phyloP scores from a whole-genome alignment of 805 yeast species.

The Torulaspora franciscae region DNA sequence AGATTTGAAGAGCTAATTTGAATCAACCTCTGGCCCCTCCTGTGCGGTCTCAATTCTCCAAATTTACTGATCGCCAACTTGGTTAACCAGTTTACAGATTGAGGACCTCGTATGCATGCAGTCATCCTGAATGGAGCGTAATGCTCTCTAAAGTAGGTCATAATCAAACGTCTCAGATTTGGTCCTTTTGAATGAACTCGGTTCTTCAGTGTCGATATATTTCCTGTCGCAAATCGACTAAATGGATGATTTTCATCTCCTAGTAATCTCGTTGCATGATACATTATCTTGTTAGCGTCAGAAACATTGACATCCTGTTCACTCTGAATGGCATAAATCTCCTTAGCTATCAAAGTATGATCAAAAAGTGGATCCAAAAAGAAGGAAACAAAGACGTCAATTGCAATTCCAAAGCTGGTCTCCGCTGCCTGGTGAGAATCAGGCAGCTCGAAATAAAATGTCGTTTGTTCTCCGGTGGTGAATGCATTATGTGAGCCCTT shows the following conservation, averaged over 20 bases:
- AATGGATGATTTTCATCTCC: conserved; percentile 50
- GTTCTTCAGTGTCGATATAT: conserved; percentile 44
- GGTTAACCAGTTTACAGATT: conserved; percentile 53
- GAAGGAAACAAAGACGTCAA: conserved; percentile 48
- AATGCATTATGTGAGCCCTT: conserved; percentile 64
- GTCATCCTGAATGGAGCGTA: conserved; percentile 50
- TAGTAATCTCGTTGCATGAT: conserved; percentile 54
- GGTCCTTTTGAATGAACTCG: conserved; percentile 33
- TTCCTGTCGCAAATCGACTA: conserved; percentile 62
- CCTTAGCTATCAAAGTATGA: conserved; percentile 41
- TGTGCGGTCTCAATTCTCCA: conserved; percentile 29
- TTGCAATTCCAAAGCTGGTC: conserved; percentile 42
- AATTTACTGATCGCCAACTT: conserved; percentile 48
- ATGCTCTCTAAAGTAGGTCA: conserved; percentile 38
- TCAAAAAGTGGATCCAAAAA: conserved; percentile 50
- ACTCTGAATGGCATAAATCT: conserved; percentile 57
- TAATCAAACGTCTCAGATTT: conserved; percentile 38
- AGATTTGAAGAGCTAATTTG: conserved; percentile 1
- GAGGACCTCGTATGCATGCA: conserved; percentile 60
- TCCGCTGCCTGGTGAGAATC: conserved; percentile 32
- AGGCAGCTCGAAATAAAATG: conserved; percentile 61
- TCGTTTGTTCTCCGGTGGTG: conserved; percentile 64
- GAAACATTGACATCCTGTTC: conserved; percentile 58
- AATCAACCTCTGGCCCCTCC: background rate
- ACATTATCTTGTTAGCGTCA: conserved; percentile 43